Conservation (phyloP, 2,329 filamentous ascomycete species). For the Aschersonia sp. region DNA sequence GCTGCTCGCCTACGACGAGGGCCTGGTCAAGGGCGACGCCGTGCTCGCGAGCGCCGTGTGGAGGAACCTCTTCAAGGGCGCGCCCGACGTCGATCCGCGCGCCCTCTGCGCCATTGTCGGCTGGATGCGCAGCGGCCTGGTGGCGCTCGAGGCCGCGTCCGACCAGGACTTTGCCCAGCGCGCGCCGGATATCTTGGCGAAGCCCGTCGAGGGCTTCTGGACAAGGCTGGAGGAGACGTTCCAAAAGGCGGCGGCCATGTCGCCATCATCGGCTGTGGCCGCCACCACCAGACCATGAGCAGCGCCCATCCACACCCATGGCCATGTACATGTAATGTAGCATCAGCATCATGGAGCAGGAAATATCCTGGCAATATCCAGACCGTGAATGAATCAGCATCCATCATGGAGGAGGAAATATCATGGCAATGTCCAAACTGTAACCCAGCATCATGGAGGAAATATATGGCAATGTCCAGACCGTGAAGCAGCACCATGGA, state of each 20-base stretch:
- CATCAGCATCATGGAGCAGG: too few species aligned
- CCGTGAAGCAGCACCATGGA: too few species aligned
- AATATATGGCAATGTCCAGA: too few species aligned
- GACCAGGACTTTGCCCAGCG: slow-evolving; percentile 25
- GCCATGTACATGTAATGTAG: too few species aligned
- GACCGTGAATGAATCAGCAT: too few species aligned
- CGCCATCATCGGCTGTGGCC: not conserved
- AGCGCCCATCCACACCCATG: not conserved
- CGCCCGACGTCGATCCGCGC: slow-evolving; percentile 34
- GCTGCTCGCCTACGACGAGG: slow-evolving; percentile 74
- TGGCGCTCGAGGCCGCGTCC: slow-evolving; percentile 32
- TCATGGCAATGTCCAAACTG: too few species aligned
- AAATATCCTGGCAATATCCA: too few species aligned
- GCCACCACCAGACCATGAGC: not conserved
- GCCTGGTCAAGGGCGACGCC: slow-evolving; percentile 61
- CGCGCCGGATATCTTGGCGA: slow-evolving; percentile 17
- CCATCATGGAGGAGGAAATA: too few species aligned
- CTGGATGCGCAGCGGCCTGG: slow-evolving; percentile 37
- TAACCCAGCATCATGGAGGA: too few species aligned
- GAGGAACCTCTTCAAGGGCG: slow-evolving; percentile 81
- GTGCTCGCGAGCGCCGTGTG: slow-evolving; percentile 73
- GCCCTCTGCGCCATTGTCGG: slow-evolving; percentile 37
- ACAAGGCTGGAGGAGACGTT: slow-evolving; percentile 26
- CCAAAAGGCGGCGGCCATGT: not conserved
- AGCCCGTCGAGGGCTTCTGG: slow-evolving; percentile 28